Evolutionary conservation across 805 yeast species (phyloP).

Genomic region (Teunomyces lycoperdinae): DNA sequence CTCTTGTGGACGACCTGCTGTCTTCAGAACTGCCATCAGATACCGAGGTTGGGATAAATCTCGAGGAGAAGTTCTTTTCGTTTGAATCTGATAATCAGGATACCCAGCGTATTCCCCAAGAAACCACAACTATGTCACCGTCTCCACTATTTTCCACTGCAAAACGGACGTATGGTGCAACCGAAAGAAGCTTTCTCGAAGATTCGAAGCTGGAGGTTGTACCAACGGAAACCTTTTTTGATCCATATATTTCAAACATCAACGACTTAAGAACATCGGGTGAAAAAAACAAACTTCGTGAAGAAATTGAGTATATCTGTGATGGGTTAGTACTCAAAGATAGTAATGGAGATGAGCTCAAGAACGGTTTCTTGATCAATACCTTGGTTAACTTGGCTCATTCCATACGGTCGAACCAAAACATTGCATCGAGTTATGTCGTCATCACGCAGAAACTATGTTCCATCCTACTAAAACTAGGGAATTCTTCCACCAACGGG

Average conservation of each 20-base stretch:
- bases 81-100: neutral
- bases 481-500: neutral
- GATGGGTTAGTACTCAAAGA: conserved; percentile 15
- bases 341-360: neutral
- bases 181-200: neutral
- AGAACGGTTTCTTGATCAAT: neutral
- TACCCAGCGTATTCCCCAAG: neutral
- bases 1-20: neutral
- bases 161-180: conserved; percentile 1
- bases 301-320: conserved; percentile 14
- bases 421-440: neutral
- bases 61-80: neutral
- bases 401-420: neutral
- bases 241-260: conserved; percentile 9
- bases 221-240: conserved; percentile 1
- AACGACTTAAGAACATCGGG: conserved; percentile 18
- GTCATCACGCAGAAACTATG: neutral
- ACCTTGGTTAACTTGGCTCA: neutral
- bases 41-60: neutral
- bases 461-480: neutral
- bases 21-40: neutral
- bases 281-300: conserved; percentile 9
- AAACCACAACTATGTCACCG: neutral
- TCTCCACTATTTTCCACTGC: neutral
- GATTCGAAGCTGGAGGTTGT: neutral